Evolutionary conservation across 169 alveolate genomes (phyloP).

Genomic region (Eimeria praecox): DNA sequence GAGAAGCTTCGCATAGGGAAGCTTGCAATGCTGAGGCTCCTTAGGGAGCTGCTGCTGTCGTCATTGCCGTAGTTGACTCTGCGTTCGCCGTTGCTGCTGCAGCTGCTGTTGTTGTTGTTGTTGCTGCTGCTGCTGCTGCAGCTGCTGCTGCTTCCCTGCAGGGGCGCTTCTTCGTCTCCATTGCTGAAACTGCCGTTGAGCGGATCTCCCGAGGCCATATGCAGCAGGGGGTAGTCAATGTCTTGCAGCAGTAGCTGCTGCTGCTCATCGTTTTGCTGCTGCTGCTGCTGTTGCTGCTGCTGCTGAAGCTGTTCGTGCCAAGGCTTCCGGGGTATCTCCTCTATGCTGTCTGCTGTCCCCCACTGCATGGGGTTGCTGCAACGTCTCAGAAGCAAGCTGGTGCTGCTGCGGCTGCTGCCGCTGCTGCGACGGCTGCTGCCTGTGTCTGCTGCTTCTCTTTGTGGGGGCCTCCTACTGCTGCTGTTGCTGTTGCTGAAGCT

Average conservation of each 20-base stretch:
- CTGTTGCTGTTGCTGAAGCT: background rate
- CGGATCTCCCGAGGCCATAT: background rate
- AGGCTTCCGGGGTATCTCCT: background rate
- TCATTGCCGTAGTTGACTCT: background rate
- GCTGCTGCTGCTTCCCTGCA: background rate
- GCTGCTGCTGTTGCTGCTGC: constrained; percentile 11
- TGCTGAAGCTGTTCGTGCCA: constrained; percentile 16
- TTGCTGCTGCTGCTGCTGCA: background rate
- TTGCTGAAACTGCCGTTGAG: background rate
- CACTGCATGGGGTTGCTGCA: constrained; percentile 17
- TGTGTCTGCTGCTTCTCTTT: background rate
- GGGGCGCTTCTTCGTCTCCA: too few species aligned
- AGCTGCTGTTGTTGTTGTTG: background rate
- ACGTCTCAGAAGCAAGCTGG: constrained; percentile 5
- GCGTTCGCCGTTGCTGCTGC: background rate
- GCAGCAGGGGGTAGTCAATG: constrained; percentile 19
- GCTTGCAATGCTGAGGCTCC: constrained; percentile 16
- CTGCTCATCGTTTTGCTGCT: background rate
- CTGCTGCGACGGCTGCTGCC: constrained; percentile 18
- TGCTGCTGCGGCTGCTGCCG: constrained; percentile 44
- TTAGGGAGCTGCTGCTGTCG: constrained; percentile 1
- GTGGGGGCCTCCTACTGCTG: background rate
- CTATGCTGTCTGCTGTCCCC: background rate
- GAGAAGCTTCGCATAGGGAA: background rate
- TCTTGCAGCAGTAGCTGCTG: background rate